Evolutionary conservation across 1,139 yeast species (phyloP), one percentile per base, ranked within the genome.

Genomic region (Hyphopichia buzzinii): DNA sequence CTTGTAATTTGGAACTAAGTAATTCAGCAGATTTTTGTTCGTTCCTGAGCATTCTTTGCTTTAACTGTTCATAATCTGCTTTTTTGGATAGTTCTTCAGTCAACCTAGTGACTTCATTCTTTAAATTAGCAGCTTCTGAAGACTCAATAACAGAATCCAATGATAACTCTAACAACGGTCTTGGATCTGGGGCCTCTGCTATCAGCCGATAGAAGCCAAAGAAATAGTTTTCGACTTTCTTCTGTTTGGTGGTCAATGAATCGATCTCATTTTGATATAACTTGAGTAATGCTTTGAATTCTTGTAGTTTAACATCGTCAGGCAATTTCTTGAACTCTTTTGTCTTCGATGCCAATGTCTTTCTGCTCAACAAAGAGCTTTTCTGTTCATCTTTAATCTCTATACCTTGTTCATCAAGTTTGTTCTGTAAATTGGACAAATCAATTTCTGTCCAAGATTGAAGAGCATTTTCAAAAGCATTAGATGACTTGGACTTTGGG

Each of bases 131-230:
- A 3, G 75, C 62, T 39, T 86, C 89, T 11, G 76, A 67, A 1
- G 75, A 69, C 25, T 77, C 75, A 10, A 73, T 59, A n/a, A 84
- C 81, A 3, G 87, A 77, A 38, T 84, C 87, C 24, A 85, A 59
- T 3, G 94, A 79, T 26, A 78, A 74, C 49, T 85, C 88, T 39
- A 90, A 64, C 32, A 90, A 61, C 3, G 96, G 95, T 41, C 74
- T 76, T 3, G 97, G 97, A 60, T 92, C 97, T 0, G 97, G 97
- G 0, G 95, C 92, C 53, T 90, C 96, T 2, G 89, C 87, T 11
- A 92, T 64, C 17, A 78, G 66, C 40, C 89, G 70, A 63, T 90
- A 90, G 19, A 87, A 67, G 16, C 81, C 81, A 58, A 89, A 77
- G 52, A 92, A 84, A 33, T 80, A 72, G 26, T 72, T 69, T 53